These are phyloP conservation scores for Lasiodiplodia sp. DNA, from an alignment of 2,329 filamentous ascomycete species.

Conservation along the genomic window DNA sequence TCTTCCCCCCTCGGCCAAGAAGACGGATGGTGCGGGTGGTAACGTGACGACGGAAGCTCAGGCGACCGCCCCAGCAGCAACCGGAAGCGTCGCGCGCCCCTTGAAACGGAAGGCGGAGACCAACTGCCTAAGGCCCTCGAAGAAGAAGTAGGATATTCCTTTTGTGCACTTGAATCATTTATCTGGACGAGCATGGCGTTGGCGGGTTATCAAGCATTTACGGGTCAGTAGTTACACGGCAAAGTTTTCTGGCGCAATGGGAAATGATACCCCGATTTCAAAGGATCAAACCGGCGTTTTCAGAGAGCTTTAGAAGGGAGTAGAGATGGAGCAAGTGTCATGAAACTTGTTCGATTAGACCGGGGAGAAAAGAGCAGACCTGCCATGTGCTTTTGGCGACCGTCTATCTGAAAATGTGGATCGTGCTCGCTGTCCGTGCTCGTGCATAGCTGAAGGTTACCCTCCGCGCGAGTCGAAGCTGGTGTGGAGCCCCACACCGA, in stretches of 20 bases:
- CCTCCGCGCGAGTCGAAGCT: neutral
- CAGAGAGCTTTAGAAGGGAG: neutral
- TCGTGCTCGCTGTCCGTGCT: neutral
- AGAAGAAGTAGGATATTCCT: slow-evolving; percentile 10
- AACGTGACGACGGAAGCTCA: neutral
- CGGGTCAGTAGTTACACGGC: neutral
- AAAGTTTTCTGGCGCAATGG: slow-evolving; percentile 1
- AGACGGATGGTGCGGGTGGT: neutral
- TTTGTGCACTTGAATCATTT: neutral
- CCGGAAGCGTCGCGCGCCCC: neutral
- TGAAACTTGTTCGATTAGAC: neutral
- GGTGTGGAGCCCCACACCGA: neutral
- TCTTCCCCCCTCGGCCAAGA: neutral
- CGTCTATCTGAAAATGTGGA: neutral
- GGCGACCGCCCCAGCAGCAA: neutral
- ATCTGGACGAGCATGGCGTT: slow-evolving; percentile 6
- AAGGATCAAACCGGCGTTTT: slow-evolving; percentile 12
- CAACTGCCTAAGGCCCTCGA: slow-evolving; percentile 10
- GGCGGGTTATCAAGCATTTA: slow-evolving; percentile 9
- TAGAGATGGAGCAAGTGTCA: slow-evolving; percentile 2
- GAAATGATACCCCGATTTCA: slow-evolving; percentile 19
- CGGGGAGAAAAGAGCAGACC: neutral
- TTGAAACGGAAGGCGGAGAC: slow-evolving; percentile 22
- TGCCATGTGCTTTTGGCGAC: neutral
- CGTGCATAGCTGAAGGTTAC: slow-evolving; percentile 1